Evolutionary conservation across 208 protist species (phyloP), one percentile per base, ranked within the genome.

Genomic region (Angomonas desouzai): DNA sequence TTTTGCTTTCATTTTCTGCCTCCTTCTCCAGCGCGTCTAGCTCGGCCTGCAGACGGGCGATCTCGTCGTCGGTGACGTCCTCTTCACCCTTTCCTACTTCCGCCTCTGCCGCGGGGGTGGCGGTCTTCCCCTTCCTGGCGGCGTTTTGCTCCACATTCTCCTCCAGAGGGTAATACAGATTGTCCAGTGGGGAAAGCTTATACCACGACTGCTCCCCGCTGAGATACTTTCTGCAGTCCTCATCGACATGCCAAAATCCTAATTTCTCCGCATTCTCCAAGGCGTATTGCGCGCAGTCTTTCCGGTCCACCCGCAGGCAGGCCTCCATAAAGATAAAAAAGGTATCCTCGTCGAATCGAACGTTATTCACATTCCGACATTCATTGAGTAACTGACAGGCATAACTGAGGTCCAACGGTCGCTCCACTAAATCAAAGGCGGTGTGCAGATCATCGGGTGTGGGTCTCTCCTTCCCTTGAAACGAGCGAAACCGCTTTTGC

Each of bases 381-480:
- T 91, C 83, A 65, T 76, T 76, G n/a, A 96, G 73, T 47, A 93
- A 62, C 74, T 92, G 85, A 51, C 84, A 85, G 30, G 87, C 87
- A 69, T 96, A 96, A 64, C 90, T 96, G 25, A 96, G 78, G 69
- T 96, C 90, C 4, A 96, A 84, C 32, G 90, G 90, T 1, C 84
- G 78, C 68, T 94, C 90, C 60, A 96, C 90, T 9, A 96, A 72
- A 55, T 96, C 90, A 38, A 96, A 79, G 34, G 87, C 87, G 13
- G 78, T 92, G 76, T 96, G 90, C n/a, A 96, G 74, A 66, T 96
- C 87, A 20, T 96, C 87, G 1, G 71, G 59, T 4, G 87, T 90
- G 3, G 90, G 90, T 16, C 87, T 83, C 69, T 90, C 79, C 11
- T 64, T 90, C 20, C 90, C 87, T 33, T 85, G 76, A 68, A 91